Evolutionary conservation across 352 stramenopile genomes (phyloP), one percentile per base, ranked within the genome.

Genomic region (Globisporangium alternatum): DNA sequence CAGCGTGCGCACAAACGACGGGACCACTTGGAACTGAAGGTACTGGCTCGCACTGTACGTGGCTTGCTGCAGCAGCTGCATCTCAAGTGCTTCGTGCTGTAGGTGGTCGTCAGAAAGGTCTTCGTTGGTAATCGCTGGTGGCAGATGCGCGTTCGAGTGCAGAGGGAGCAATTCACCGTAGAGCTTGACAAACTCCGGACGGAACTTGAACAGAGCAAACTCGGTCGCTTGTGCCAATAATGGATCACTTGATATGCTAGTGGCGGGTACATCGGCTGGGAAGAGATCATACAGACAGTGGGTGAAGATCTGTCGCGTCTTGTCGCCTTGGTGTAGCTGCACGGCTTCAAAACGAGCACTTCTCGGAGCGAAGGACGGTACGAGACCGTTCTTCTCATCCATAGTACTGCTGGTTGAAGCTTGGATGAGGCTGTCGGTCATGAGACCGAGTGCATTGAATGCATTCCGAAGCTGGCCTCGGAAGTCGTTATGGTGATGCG

Each of bases 151-250:
- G 39, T 81, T 81, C 15, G 78, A 71, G 30, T 75, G 61, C 31
- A 88, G 52, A 1, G 74, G 74, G 0, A 89, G 45, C 15, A 65
- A 70, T 0, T 64, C 69, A 0, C 78, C 75, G 55, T 78, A 72
- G 39, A 70, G 61, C 4, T 31, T 52, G 45, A 86, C 76, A n/a
- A 88, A 85, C 60, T 91, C 82, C 0, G 71, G 78, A 0, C 82
- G 79, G 44, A 88, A 67, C 57, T 77, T 81, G 52, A 49, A 75
- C 30, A 78, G 8, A 7, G 67, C 22, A 52, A 62, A 51, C 30
- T 68, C 67, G 7, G 52, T 45, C 1, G 56, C 56, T 39, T 51
- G 57, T 22, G 19, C 25, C 15, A 62, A 39, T n/a, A 62, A 39
- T n/a, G 63, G 45, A 9, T 70, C 62, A 17, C 62, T 59, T 17